phyloP scores from a whole-genome alignment of 371 early-diverging fungal species.

The Fennellomyces sp. region DNA sequence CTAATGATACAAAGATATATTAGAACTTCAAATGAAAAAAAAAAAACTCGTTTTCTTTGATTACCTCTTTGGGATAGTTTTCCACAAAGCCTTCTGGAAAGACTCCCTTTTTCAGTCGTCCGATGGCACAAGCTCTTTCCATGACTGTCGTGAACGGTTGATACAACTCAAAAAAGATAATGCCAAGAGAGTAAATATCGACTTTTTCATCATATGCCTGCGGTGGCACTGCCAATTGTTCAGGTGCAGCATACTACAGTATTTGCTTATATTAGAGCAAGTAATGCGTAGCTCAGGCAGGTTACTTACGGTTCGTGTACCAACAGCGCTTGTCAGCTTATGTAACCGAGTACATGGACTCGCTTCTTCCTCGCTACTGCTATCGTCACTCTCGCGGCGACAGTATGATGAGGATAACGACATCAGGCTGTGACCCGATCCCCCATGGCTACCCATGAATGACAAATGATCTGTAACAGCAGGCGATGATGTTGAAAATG shows the following conservation, averaged over 20 bases:
- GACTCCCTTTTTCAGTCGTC: constrained; percentile 63
- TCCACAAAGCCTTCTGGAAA: constrained; percentile 77
- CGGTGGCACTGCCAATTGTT: constrained; percentile 69
- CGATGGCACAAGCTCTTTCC: constrained; percentile 68
- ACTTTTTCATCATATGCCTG: constrained; percentile 62
- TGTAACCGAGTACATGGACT: constrained; percentile 5
- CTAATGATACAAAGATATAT: constrained; percentile 16
- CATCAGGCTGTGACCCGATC: constrained; percentile 1
- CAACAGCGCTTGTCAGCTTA: constrained; percentile 63
- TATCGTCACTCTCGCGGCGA: constrained; percentile 7
- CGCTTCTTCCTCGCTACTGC: constrained; percentile 5
- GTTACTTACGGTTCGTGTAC: constrained; percentile 67
- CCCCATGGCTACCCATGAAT: not conserved
- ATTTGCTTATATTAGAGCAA: not conserved
- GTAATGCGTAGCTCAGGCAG: not conserved
- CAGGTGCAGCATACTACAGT: constrained; percentile 89
- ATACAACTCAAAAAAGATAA: constrained; percentile 74
- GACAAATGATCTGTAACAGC: not conserved
- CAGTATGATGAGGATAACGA: constrained; percentile 4
- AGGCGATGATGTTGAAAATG: not conserved
- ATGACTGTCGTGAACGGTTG: constrained; percentile 68
- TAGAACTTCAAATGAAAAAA: not conserved
- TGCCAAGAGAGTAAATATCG: constrained; percentile 76
- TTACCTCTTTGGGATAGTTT: constrained; percentile 77
- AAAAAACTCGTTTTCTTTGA: not conserved